Evolutionary conservation across 345 rosid species (phyloP).

Genomic region (Rhizophora apiculata): DNA sequence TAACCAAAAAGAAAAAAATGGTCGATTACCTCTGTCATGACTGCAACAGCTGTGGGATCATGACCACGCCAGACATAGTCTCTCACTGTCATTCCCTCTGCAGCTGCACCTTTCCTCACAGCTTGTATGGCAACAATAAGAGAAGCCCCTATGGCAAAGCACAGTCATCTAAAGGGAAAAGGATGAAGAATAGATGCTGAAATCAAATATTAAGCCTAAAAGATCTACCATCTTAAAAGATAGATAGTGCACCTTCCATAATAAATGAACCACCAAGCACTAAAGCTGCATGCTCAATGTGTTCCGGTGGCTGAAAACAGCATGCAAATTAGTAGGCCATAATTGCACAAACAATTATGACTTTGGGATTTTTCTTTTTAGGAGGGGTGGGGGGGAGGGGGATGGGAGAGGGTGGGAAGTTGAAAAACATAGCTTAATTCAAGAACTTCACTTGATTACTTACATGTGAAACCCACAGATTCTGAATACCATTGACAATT

Average conservation of each 20-base stretch:
- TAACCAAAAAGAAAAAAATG: constrained; percentile 2
- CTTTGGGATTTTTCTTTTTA: not conserved
- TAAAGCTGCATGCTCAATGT: constrained; percentile 83
- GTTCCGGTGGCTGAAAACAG: constrained; percentile 69
- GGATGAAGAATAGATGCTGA: not conserved
- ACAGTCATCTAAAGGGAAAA: constrained; percentile 12
- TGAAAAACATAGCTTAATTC: not conserved
- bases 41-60: constrained; percentile 99
- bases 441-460: constrained; percentile 9
- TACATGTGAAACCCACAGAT: constrained; percentile 80
- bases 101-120: constrained; percentile 91
- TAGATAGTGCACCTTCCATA: constrained; percentile 64
- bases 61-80: constrained; percentile 98
- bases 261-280: constrained; percentile 91
- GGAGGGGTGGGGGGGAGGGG: not conserved
- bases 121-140: constrained; percentile 94
- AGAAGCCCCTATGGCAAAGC: constrained; percentile 68
- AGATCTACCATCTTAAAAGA: not conserved
- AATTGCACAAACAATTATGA: constrained; percentile 6
- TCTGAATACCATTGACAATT: constrained; percentile 86
- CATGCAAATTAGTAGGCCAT: constrained; percentile 16
- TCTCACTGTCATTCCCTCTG: constrained; percentile 88
- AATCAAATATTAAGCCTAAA: not conserved
- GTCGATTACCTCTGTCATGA: constrained; percentile 86
- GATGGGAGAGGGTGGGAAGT: not conserved